Conservation (phyloP, 164 flowering plant genomes). For the Dillenia suffruticosa region DNA sequence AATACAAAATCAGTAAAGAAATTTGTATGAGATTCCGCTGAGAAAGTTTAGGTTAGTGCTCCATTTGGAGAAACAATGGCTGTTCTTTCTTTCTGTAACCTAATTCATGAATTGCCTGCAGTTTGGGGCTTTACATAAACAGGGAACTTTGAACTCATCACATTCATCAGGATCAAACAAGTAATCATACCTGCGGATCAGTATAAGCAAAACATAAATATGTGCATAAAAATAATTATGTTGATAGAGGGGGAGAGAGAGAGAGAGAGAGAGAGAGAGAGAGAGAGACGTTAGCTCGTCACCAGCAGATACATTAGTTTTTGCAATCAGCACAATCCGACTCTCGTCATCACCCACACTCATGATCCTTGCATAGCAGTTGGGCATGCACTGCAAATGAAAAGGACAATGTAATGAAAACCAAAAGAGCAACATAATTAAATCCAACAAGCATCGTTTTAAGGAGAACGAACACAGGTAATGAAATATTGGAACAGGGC, state of each 20-base stretch:
- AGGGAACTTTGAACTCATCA: constrained; percentile 84
- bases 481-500: no score
- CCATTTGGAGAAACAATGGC: constrained; percentile 22
- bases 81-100: constrained; percentile 10
- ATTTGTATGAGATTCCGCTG: constrained; percentile 11
- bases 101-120: constrained; percentile 93
- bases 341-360: constrained; percentile 70
- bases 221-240: not conserved
- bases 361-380: constrained; percentile 96
- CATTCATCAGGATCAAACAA: constrained; percentile 79
- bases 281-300: constrained; percentile 83
- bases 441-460: not conserved
- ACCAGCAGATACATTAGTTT: constrained; percentile 73
- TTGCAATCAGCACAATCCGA: constrained; percentile 90
- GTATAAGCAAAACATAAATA: no score
- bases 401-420: constrained; percentile 2
- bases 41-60: constrained; percentile 19
- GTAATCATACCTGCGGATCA: constrained; percentile 76
- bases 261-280: constrained; percentile 12
- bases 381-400: constrained; percentile 80
- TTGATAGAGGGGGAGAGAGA: constrained; percentile 8
- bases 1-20: constrained; percentile 6
- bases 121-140: constrained; percentile 73
- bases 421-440: constrained; percentile 5
- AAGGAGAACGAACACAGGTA: no score